Conservation (phyloP, 2,329 filamentous ascomycete genomes). For the Coniochaeta prunicola region DNA sequence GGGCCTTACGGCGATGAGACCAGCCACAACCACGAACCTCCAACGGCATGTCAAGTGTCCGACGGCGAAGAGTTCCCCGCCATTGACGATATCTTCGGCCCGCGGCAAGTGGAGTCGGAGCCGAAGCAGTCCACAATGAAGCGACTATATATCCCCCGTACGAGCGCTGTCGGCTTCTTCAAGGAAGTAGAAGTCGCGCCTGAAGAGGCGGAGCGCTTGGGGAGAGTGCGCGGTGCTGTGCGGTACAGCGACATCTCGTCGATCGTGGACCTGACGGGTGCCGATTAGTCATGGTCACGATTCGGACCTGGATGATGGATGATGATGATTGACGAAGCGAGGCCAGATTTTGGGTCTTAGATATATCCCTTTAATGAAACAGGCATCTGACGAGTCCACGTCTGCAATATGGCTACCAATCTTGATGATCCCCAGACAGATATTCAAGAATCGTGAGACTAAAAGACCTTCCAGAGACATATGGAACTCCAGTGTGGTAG, state of each 20-base stretch:
- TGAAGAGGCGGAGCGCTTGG: conserved; percentile 13
- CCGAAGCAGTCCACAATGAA: conserved; percentile 4
- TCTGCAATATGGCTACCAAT: no score
- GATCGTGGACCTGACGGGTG: not conserved
- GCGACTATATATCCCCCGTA: conserved; percentile 16
- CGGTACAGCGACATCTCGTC: not conserved
- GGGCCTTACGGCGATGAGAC: not conserved
- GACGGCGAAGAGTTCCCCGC: not conserved
- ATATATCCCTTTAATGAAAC: no score
- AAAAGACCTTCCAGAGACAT: no score
- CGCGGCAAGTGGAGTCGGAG: not conserved
- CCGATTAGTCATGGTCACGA: not conserved
- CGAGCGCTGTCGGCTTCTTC: conserved; percentile 19
- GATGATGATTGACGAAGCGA: no score
- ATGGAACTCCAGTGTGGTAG: no score
- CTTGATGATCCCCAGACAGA: no score
- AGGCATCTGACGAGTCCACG: no score
- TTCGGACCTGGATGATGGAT: not conserved
- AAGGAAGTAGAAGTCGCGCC: conserved; percentile 15
- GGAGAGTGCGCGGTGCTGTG: not conserved
- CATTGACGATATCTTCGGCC: not conserved
- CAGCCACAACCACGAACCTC: not conserved
- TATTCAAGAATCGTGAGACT: no score
- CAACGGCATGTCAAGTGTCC: not conserved
- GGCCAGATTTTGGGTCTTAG: no score